These are phyloP conservation scores for Epipyxis sp. DNA, from an alignment of 108 stramenopile species.

Conservation along the genomic window DNA sequence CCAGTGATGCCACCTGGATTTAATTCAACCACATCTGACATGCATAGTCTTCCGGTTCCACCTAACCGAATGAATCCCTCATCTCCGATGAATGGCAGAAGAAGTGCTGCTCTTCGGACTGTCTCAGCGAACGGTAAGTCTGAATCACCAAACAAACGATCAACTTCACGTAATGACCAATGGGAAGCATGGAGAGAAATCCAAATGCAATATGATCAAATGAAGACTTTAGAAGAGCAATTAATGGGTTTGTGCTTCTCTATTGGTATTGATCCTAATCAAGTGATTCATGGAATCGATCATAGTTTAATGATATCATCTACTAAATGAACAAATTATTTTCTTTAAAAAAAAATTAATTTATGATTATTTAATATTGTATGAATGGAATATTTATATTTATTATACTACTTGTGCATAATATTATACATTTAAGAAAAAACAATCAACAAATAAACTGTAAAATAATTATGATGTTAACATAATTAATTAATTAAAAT, in stretches of 20 bases:
- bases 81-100: not conserved
- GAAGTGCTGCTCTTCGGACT: slow-evolving; percentile 10
- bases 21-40: not conserved
- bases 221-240: slow-evolving; percentile 11
- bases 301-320: no score
- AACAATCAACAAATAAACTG: no score
- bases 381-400: no score
- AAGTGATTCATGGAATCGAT: not conserved
- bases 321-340: no score
- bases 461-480: no score
- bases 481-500: no score
- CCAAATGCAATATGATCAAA: slow-evolving; percentile 14
- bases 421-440: no score
- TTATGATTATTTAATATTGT: no score
- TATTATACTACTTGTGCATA: no score
- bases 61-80: not conserved
- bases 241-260: not conserved
- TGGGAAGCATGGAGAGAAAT: slow-evolving; percentile 29
- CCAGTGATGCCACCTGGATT: not conserved
- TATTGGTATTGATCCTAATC: not conserved
- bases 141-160: not conserved
- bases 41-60: not conserved
- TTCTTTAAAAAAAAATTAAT: no score
- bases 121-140: not conserved
- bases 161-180: not conserved